Base-by-base conservation (phyloP, 495 filamentous ascomycete species). In the Penicillium malachiteum region DNA sequence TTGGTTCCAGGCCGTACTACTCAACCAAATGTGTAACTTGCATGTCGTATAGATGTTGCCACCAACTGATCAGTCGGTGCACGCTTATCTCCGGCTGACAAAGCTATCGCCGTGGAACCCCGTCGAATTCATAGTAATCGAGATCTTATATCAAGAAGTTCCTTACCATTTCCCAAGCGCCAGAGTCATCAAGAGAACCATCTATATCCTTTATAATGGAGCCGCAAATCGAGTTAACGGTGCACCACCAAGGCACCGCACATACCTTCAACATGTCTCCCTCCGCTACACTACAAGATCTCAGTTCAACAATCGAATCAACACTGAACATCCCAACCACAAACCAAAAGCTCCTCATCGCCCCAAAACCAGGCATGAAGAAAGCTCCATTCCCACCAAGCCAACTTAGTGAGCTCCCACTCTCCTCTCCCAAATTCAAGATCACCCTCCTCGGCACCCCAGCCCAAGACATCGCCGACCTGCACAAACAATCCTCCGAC, bases 271-370 rank as follows among this genome's bases (percentile, higher is more conserved):
- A 67, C 3, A 71, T 84, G 53, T 83, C 79, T 26, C 79, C 84
- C 11, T 87, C 80, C 70, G 86, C 92, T 58, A 94, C 88, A 55
- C 79, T 89, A 41, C 71, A 79, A 66, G 87, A 90, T 72, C 87
- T 94, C 56, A 78, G 82, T 26, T 52, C 72, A 48, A 61, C 66
- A 26, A 79, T 89, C 58, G 68, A 83, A 47, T 59, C 66, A 21
- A 66, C 60, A 30, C 77, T 92, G 31, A 79, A 78, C 50, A 86
- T 94, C 54, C 87, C 89, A 3, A 57, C 72, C 21, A 61, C 76
- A 9, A 86, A 91, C 71, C 90, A 92, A 67, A 92, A 92, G 64
- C 78, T 90, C 69, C 82, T 92, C 66, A 82, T 87, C 60, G 75
- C 86, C 6, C 79, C 88, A 12, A 85, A 88, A 65, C 76, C 84